Evolutionary conservation across 257 asterid genomes (phyloP), one percentile per base, ranked within the genome.

Genomic region (Prunella vulgaris): DNA sequence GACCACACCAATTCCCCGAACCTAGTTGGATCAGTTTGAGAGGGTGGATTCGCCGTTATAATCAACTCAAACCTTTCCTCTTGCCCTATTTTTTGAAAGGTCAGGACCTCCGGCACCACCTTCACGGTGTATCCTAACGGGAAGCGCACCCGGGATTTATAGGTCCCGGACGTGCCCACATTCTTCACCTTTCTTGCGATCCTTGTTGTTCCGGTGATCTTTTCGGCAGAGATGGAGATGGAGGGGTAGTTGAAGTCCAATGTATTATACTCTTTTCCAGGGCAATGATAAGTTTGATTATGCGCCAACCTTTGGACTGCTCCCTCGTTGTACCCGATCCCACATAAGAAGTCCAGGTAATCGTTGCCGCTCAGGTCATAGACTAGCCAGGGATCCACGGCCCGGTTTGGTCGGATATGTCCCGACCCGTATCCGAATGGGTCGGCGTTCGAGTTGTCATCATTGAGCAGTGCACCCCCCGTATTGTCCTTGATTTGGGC

Each of bases 381-480:
- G 30, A 90, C 87, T 20, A 90, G 56, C 2, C 95, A 93, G 0
- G 97, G 95, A 48, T 90, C 58, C 81, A 60, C 35, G 35, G 95
- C 97, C 0, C 85, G 74, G 73, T 87, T 90, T 0, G 97, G 95
- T 2, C 80, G 42, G 21, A 88, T 44, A 9, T 88, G 84, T 4
- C 97, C 95, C 0, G 88, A 49, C 0, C 97, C 97, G 30, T 85
- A 78, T 1, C 22, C 68, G 4, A 81, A 84, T 0, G 88, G 86
- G 27, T 74, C 76, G 1, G 88, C 81, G 68, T 54, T 58, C 0
- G 7, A 0, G 35, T 5, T 58, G 0, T 18, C 0, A n/a, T 4
- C 1, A 0, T 75, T 60, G 2, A 9, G 42, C 65, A 84, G 66
- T 0, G 89, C 83, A 0, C 53, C 27, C 25, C 3, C 25, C 0